Conservation (phyloP, 257 asterid species). For the Penstemon barbatus region DNA sequence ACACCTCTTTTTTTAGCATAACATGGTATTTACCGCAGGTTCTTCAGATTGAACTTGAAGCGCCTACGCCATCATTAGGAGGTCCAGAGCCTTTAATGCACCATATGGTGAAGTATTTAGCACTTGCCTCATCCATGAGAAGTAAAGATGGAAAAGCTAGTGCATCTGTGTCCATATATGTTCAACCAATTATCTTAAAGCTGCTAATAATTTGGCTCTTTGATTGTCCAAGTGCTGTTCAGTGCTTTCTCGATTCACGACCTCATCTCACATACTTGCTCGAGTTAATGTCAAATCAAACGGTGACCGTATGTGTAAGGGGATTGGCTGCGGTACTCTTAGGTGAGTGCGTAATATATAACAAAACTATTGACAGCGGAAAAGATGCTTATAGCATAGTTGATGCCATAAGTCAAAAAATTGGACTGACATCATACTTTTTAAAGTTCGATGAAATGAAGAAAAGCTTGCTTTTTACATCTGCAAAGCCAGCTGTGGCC, state of each 20-base stretch:
- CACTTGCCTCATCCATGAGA: slow-evolving; percentile 76
- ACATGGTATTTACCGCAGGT: slow-evolving; percentile 56
- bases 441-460: slow-evolving; percentile 79
- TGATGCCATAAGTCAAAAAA: slow-evolving; percentile 78
- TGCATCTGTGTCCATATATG: slow-evolving; percentile 40
- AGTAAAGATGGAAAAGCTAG: slow-evolving; percentile 64
- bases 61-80: slow-evolving; percentile 61
- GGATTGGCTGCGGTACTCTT: slow-evolving; percentile 80
- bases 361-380: slow-evolving; percentile 52
- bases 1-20: slow-evolving; percentile 14
- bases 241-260: slow-evolving; percentile 80
- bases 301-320: slow-evolving; percentile 55
- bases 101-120: slow-evolving; percentile 86
- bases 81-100: slow-evolving; percentile 88
- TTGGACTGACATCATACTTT: slow-evolving; percentile 76
- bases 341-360: slow-evolving; percentile 73
- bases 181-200: slow-evolving; percentile 78
- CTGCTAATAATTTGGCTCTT: slow-evolving; percentile 77
- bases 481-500: slow-evolving; percentile 59
- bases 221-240: slow-evolving; percentile 82
- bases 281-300: slow-evolving; percentile 66
- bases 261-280: slow-evolving; percentile 85
- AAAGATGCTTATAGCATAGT: slow-evolving; percentile 64
- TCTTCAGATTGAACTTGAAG: slow-evolving; percentile 74
- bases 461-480: slow-evolving; percentile 60